phyloP scores from a whole-genome alignment of 2,329 filamentous ascomycete genomes.

The Gnomoniopsis smithogilvyi region DNA sequence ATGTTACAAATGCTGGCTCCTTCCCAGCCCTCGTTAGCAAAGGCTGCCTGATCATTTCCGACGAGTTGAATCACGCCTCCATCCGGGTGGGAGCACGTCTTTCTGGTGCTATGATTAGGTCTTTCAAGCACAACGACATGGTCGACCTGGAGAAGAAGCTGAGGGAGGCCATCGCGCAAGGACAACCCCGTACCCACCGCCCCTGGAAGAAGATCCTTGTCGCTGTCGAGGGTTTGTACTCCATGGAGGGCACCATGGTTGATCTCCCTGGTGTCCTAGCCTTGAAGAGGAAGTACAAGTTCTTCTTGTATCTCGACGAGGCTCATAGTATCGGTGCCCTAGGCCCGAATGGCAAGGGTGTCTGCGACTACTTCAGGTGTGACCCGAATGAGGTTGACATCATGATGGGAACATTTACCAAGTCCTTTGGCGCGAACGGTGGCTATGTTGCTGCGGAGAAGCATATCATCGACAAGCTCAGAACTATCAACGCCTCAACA shows the following conservation, averaged over 20 bases:
- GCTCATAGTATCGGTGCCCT: conserved; percentile 94
- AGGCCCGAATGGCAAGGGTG: conserved; percentile 82
- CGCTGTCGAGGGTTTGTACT: conserved; percentile 95
- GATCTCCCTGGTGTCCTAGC: conserved; percentile 87
- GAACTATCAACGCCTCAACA: conserved; percentile 79
- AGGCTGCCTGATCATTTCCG: conserved; percentile 90
- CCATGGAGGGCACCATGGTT: conserved; percentile 99
- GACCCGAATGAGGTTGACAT: conserved; percentile 87
- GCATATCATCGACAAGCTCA: conserved; percentile 87
- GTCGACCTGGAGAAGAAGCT: conserved; percentile 78
- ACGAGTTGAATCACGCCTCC: conserved; percentile 96
- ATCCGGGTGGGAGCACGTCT: conserved; percentile 93
- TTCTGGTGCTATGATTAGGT: conserved; percentile 90
- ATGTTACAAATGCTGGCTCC: conserved; percentile 88
- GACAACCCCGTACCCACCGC: conserved; percentile 94
- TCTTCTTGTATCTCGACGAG: conserved; percentile 92
- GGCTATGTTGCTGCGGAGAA: conserved; percentile 92
- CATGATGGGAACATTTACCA: conserved; percentile 96
- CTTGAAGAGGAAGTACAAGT: conserved; percentile 96
- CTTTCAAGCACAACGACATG: conserved; percentile 99
- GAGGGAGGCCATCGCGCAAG: conserved; percentile 90
- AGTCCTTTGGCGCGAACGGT: conserved; percentile 97
- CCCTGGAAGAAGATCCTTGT: conserved; percentile 99
- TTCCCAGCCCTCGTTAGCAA: conserved; percentile 92
- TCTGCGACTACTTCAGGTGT: conserved; percentile 96